A percentile compares a stretch with the other conserved stretches of the same genome.
Evolutionary conservation across 768 basidiomycete genomes (phyloP).

Genomic region (Auricularia sp.): DNA sequence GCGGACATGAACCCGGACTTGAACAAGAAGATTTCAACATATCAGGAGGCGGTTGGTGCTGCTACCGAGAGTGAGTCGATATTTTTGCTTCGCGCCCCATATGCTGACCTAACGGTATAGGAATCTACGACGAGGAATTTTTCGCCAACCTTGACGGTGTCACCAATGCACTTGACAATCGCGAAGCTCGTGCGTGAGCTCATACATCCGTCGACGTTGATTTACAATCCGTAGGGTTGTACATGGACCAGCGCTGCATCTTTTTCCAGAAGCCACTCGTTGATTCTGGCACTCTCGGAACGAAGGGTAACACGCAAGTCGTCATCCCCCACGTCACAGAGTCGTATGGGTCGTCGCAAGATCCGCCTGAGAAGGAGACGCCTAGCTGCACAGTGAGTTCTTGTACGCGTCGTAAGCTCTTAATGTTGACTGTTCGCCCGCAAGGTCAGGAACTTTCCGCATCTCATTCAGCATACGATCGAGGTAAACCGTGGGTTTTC

Average conservation of each 20-base stretch:
- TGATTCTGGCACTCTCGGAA: conserved; percentile 96
- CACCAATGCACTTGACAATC: conserved; percentile 95
- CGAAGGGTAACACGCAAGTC: conserved; percentile 96
- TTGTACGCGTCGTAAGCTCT: too few species aligned
- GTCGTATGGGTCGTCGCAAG: conserved; percentile 95
- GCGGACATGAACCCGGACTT: conserved; percentile 93
- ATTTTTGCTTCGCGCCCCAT: background rate
- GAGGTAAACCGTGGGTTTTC: conserved; percentile 43
- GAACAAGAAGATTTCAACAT: conserved; percentile 71
- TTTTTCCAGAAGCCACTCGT: conserved; percentile 92
- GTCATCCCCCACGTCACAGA: conserved; percentile 90
- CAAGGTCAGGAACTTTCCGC: conserved; percentile 88
- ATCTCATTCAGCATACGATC: conserved; percentile 95
- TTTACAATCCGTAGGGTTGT: conserved; percentile 48
- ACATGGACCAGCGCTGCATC: conserved; percentile 98
- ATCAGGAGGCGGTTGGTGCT: conserved; percentile 88
- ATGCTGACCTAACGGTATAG: conserved; percentile 31
- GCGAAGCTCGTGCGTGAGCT: conserved; percentile 71
- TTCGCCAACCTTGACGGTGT: conserved; percentile 84
- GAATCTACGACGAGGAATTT: conserved; percentile 79
- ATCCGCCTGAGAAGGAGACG: conserved; percentile 95
- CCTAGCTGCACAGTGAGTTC: conserved; percentile 70
- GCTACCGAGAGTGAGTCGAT: conserved; percentile 75
- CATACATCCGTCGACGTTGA: background rate
- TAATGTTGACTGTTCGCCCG: too few species aligned